These are phyloP conservation scores for Crithidia bombi DNA, from an alignment of 208 protist species.

Conservation along the genomic window DNA sequence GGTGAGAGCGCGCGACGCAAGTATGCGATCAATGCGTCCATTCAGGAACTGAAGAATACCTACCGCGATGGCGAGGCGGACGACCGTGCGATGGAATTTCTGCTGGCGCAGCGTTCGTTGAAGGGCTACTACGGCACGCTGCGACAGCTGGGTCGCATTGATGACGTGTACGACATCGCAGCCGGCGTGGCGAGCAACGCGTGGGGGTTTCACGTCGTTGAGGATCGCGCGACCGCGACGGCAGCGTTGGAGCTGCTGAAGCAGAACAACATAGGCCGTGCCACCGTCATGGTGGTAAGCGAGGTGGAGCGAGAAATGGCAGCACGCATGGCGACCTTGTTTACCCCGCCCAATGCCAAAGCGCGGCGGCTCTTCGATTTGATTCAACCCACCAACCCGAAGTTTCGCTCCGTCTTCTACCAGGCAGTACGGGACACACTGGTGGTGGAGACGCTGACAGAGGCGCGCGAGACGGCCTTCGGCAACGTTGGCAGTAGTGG, in stretches of 20 bases:
- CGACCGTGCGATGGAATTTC: slow-evolving; percentile 87
- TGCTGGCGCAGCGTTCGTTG: slow-evolving; percentile 80
- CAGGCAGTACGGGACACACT: slow-evolving; percentile 97
- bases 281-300: slow-evolving; percentile 98
- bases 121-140: slow-evolving; percentile 96
- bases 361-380: slow-evolving; percentile 94
- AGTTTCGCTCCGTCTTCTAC: slow-evolving; percentile 96
- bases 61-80: slow-evolving; percentile 85
- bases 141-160: slow-evolving; percentile 98
- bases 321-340: slow-evolving; percentile 43
- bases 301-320: slow-evolving; percentile 85
- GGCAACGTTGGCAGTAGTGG: slow-evolving; percentile 26
- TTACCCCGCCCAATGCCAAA: slow-evolving; percentile 67
- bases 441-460: slow-evolving; percentile 93
- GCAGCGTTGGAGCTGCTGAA: slow-evolving; percentile 93
- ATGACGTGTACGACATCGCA: slow-evolving; percentile 97
- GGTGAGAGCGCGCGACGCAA: slow-evolving; percentile 67
- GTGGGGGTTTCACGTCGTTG: slow-evolving; percentile 98
- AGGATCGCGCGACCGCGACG: slow-evolving; percentile 93
- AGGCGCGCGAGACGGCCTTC: slow-evolving; percentile 91
- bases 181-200: slow-evolving; percentile 96
- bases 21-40: slow-evolving; percentile 76
- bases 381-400: slow-evolving; percentile 87
- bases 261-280: slow-evolving; percentile 93
- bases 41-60: slow-evolving; percentile 81